Conservation (phyloP, 129 eudicot genomes). For the Ambrosia artemisiifolia region DNA sequence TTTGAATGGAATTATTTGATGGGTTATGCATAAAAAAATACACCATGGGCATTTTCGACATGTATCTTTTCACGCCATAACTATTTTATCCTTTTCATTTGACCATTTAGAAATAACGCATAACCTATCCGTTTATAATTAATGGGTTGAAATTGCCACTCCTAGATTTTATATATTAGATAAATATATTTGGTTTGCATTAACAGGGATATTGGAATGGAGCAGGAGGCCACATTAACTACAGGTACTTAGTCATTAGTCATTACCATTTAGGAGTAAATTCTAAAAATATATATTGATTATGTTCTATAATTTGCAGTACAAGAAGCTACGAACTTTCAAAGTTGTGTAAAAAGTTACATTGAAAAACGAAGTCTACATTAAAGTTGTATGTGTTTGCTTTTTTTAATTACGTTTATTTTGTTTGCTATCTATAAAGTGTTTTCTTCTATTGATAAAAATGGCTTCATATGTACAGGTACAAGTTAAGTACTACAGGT, state of each 20-base stretch:
- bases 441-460: no score
- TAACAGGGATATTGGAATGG: slow-evolving; percentile 99
- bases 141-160: no score
- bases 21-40: not conserved
- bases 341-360: no score
- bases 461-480: no score
- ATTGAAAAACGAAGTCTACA: no score
- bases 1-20: not conserved
- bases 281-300: no score
- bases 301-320: slow-evolving; percentile 32
- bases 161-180: not conserved
- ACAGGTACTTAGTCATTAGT: slow-evolving; percentile 52
- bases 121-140: not conserved
- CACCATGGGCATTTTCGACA: not conserved
- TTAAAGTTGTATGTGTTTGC: no score
- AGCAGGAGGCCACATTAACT: slow-evolving; percentile 94
- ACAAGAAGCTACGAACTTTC: no score
- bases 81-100: no score
- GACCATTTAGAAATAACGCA: not conserved
- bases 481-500: no score
- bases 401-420: no score
- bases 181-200: not conserved
- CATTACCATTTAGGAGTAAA: slow-evolving; percentile 3
- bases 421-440: no score
- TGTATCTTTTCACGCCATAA: not conserved